A percentile compares a stretch with the other conserved stretches of the same genome.
These are phyloP conservation scores for Euptelea pleiosperma DNA, from an alignment of 164 flowering plant species.

Conservation along the genomic window DNA sequence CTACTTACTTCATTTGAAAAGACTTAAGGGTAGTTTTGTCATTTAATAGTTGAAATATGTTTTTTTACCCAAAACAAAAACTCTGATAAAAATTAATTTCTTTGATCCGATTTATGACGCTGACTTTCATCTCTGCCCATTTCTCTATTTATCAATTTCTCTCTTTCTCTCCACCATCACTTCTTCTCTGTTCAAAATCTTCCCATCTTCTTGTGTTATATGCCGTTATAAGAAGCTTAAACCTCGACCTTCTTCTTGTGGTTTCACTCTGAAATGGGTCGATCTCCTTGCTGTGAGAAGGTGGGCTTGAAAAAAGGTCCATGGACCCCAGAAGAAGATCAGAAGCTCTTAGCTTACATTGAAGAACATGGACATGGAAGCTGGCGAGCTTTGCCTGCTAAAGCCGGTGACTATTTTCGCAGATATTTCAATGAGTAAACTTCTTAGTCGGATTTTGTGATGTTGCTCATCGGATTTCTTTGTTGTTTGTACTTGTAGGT, in stretches of 20 bases:
- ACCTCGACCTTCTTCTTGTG: not conserved
- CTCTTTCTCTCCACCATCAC: not conserved
- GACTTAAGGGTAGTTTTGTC: too few species aligned
- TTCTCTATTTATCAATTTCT: conserved; percentile 5
- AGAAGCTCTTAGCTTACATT: conserved; percentile 86
- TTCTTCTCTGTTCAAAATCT: conserved; percentile 2
- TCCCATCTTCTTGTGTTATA: conserved; percentile 12
- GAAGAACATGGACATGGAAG: conserved; percentile 97
- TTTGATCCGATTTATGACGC: not conserved
- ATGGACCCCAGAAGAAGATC: conserved; percentile 98
- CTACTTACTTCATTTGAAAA: too few species aligned
- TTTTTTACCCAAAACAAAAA: too few species aligned
- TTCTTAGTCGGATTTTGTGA: not conserved
- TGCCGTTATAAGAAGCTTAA: conserved; percentile 10
- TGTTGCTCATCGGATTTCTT: not conserved
- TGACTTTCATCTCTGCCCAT: conserved; percentile 6
- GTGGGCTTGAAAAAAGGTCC: conserved; percentile 94
- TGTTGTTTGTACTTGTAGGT: conserved; percentile 32
- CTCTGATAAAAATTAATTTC: not conserved
- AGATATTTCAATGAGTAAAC: too few species aligned
- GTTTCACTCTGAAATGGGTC: conserved; percentile 2
- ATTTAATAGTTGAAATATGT: too few species aligned
- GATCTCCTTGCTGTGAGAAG: conserved; percentile 35
- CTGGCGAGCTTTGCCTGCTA: conserved; percentile 85
- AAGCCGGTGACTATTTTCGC: conserved; percentile 68